Percentiles rank a stretch among this genome's conserved stretches.
These are phyloP conservation scores for Beta vulgaris DNA, from an alignment of 148 eudicot genomes.

Conservation along the genomic window DNA sequence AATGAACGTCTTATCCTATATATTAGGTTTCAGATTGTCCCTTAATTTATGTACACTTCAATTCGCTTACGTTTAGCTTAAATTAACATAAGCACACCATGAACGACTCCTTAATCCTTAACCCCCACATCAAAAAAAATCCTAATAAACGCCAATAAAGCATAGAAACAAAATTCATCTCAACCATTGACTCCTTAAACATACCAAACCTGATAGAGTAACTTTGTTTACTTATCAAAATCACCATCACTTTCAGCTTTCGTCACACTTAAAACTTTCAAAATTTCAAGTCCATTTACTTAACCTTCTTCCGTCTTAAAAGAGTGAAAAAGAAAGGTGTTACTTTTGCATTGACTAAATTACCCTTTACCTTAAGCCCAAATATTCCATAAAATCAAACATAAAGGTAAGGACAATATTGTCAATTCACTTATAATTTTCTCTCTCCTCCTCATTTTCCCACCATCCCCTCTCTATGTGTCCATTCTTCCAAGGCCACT, in stretches of 20 bases:
- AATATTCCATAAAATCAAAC: background rate
- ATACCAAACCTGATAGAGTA: slow-evolving; percentile 2
- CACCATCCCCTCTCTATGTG: background rate
- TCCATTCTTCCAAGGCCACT: slow-evolving; percentile 32
- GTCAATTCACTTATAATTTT: background rate
- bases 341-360: slow-evolving; percentile 5
- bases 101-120: too few relatives aligned
- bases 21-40: too few relatives aligned
- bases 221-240: background rate
- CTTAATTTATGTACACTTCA: too few relatives aligned
- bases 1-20: too few relatives aligned
- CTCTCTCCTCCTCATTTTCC: slow-evolving; percentile 4
- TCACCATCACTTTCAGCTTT: slow-evolving; percentile 25
- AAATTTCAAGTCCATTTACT: background rate
- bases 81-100: too few relatives aligned
- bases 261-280: slow-evolving; percentile 26
- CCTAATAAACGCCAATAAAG: too few relatives aligned
- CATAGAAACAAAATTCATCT: slow-evolving; percentile 2
- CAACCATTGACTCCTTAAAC: slow-evolving; percentile 21
- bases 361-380: slow-evolving; percentile 11
- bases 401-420: background rate
- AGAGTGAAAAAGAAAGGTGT: background rate
- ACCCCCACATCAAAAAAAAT: too few relatives aligned
- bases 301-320: background rate
- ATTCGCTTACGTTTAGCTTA: too few relatives aligned